A percentile compares a stretch with the other conserved stretches of the same genome.
Evolutionary conservation across 2,329 filamentous ascomycete species (phyloP).

Genomic region (Exophiala alcalophila): DNA sequence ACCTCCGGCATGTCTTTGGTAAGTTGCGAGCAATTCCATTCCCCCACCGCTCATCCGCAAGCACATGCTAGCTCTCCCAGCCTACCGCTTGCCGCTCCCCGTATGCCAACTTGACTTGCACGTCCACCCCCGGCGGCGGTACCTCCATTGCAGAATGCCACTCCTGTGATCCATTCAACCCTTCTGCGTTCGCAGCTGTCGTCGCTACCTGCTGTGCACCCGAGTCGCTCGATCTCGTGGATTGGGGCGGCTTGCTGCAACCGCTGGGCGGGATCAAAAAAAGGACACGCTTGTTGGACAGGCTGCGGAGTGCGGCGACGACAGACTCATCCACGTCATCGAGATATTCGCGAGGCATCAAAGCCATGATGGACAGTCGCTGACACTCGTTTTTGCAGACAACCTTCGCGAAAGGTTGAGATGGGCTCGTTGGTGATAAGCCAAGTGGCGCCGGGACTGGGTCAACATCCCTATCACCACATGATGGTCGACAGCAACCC

Average conservation of each 20-base stretch:
- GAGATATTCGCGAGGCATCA: neutral
- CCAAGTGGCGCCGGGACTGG: conserved; percentile 71
- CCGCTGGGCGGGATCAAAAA: too few relatives aligned
- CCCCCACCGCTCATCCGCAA: conserved; percentile 19
- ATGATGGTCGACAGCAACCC: conserved; percentile 59
- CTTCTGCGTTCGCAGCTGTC: too few relatives aligned
- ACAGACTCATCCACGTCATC: neutral
- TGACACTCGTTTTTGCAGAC: conserved; percentile 23
- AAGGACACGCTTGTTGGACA: neutral
- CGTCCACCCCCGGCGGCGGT: too few relatives aligned
- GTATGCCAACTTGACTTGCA: too few relatives aligned
- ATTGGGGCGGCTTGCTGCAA: too few relatives aligned
- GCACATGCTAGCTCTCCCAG: conserved; percentile 27
- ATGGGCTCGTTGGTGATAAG: conserved; percentile 61
- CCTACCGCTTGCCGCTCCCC: too few relatives aligned
- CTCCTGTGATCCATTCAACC: too few relatives aligned
- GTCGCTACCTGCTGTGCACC: too few relatives aligned
- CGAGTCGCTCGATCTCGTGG: too few relatives aligned
- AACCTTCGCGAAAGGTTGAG: conserved; percentile 39
- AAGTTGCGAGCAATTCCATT: conserved; percentile 13
- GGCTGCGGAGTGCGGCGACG: conserved; percentile 13
- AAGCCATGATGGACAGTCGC: conserved; percentile 8
- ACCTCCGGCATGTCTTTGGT: conserved; percentile 24
- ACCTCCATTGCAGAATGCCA: too few relatives aligned
- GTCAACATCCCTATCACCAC: conserved; percentile 58